phyloP scores from a whole-genome alignment of 306 rosid genomes.

The Benincasa hispida region DNA sequence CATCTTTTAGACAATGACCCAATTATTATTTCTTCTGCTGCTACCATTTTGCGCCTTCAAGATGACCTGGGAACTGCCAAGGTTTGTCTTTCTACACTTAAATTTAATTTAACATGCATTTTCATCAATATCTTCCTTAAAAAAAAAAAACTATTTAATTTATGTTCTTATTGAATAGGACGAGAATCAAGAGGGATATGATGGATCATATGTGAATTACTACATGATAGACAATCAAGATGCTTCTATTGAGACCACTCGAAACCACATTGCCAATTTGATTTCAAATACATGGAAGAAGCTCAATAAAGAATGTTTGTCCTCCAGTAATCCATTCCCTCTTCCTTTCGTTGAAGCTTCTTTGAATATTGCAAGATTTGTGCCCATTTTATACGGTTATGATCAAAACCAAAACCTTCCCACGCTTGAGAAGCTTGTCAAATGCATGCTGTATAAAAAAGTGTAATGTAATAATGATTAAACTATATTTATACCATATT shows the following conservation, averaged over 20 bases:
- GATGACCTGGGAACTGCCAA: slow-evolving; percentile 61
- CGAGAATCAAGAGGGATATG: slow-evolving; percentile 12
- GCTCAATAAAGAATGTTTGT: slow-evolving; percentile 16
- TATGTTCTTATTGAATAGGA: no score
- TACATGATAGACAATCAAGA: not conserved
- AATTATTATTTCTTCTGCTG: slow-evolving; percentile 28
- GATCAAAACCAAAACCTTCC: slow-evolving; percentile 24
- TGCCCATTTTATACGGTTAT: slow-evolving; percentile 34
- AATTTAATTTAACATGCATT: no score
- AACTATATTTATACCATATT: no score
- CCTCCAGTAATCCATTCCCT: slow-evolving; percentile 5
- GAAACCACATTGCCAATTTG: not conserved
- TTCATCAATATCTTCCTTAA: no score
- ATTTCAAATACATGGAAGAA: slow-evolving; percentile 19
- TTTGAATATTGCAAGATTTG: slow-evolving; percentile 40
- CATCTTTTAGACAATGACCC: slow-evolving; percentile 25
- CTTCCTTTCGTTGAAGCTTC: slow-evolving; percentile 9
- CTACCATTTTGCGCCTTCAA: slow-evolving; percentile 59
- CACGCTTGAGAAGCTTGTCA: slow-evolving; percentile 22
- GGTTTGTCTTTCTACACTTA: not conserved
- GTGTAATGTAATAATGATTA: not conserved
- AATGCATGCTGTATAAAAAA: slow-evolving; percentile 12
- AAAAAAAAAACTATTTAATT: no score
- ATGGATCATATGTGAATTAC: slow-evolving; percentile 26
- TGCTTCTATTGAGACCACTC: not conserved